Conservation (phyloP, 2,329 filamentous ascomycete species). For the Trichoderma aggressivum region DNA sequence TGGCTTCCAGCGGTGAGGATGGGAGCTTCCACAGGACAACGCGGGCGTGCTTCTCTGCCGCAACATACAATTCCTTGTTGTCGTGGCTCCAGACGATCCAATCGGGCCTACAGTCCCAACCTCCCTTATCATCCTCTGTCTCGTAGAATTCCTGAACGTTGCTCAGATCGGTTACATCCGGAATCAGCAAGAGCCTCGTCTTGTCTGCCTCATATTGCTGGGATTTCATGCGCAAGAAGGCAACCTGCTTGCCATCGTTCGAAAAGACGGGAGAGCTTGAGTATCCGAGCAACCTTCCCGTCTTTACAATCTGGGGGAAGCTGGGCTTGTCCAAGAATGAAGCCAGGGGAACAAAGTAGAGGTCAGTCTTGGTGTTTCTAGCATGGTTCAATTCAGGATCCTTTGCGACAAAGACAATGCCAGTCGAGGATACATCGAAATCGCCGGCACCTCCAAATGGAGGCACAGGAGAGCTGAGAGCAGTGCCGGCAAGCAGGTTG, state of each 20-base stretch:
- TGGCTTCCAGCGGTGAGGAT: slow-evolving; percentile 49
- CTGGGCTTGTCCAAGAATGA: slow-evolving; percentile 57
- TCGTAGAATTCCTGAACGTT: slow-evolving; percentile 61
- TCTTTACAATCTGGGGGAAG: slow-evolving; percentile 49
- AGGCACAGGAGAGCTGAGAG: slow-evolving; percentile 64
- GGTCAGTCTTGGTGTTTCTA: slow-evolving; percentile 74
- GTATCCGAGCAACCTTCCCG: slow-evolving; percentile 60
- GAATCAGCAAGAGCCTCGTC: slow-evolving; percentile 62
- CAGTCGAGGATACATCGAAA: slow-evolving; percentile 67
- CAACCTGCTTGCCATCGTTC: slow-evolving; percentile 64
- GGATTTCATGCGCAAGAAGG: slow-evolving; percentile 75
- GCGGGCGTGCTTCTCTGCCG: slow-evolving; percentile 66
- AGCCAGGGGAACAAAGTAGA: slow-evolving; percentile 68
- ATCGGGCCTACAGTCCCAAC: slow-evolving; percentile 59
- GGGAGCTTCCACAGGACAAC: slow-evolving; percentile 61
- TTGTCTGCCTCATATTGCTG: slow-evolving; percentile 76
- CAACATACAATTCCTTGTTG: slow-evolving; percentile 65
- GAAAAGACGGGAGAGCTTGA: slow-evolving; percentile 69
- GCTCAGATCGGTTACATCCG: slow-evolving; percentile 55
- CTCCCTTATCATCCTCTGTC: slow-evolving; percentile 59
- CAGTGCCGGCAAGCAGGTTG: slow-evolving; percentile 61
- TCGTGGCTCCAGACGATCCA: slow-evolving; percentile 55
- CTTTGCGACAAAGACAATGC: slow-evolving; percentile 71
- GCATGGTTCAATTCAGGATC: slow-evolving; percentile 69
- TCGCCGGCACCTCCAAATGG: slow-evolving; percentile 78